Conservation (phyloP, 495 filamentous ascomycete species). For the Penicillium taxi region DNA sequence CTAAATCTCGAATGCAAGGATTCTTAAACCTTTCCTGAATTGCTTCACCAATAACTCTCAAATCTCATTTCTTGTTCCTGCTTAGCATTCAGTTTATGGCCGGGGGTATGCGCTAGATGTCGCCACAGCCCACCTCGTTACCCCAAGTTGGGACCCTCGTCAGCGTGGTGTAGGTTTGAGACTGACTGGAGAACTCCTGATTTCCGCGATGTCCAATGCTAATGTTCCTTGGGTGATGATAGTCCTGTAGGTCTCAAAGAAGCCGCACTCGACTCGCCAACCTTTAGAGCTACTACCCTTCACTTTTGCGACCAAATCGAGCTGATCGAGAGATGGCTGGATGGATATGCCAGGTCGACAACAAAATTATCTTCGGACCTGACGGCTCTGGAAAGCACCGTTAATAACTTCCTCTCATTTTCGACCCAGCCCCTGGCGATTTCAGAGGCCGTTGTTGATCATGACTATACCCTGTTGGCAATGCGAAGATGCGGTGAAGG, state of each 20-base stretch:
- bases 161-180: slow-evolving; percentile 49
- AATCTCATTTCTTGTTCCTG: slow-evolving; percentile 7
- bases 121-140: slow-evolving; percentile 36
- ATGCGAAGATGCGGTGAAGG: slow-evolving; percentile 78
- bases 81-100: slow-evolving; percentile 32
- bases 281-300: slow-evolving; percentile 78
- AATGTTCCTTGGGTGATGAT: slow-evolving; percentile 3
- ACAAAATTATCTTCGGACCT: slow-evolving; percentile 71
- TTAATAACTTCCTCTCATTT: slow-evolving; percentile 66
- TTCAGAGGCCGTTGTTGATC: slow-evolving; percentile 76
- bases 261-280: slow-evolving; percentile 90
- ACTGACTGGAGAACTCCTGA: background rate
- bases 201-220: slow-evolving; percentile 7
- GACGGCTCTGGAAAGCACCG: slow-evolving; percentile 54
- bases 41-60: background rate
- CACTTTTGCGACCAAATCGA: slow-evolving; percentile 94
- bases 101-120: slow-evolving; percentile 41
- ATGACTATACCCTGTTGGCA: slow-evolving; percentile 87
- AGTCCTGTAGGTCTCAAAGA: slow-evolving; percentile 89
- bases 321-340: slow-evolving; percentile 86
- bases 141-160: slow-evolving; percentile 48
- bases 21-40: slow-evolving; percentile 9
- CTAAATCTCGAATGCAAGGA: too few relatives aligned
- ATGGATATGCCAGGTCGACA: slow-evolving; percentile 71
- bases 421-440: slow-evolving; percentile 61